phyloP scores from a whole-genome alignment of 108 stramenopile species.

The Pelagomonas calceolata region DNA sequence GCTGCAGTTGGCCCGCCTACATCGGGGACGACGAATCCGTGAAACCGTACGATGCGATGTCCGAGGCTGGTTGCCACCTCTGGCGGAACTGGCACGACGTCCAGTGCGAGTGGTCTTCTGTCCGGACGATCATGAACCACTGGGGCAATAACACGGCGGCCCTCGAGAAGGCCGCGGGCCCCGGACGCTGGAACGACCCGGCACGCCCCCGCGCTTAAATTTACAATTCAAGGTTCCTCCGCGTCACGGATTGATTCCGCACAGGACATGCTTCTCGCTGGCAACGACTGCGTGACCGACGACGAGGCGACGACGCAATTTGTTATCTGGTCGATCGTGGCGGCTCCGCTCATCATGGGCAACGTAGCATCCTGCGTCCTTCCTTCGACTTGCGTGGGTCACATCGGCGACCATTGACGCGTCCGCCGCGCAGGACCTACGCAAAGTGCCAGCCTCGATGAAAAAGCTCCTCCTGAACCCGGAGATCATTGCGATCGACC shows the following conservation, averaged over 20 bases:
- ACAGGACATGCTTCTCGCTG: conserved; percentile 14
- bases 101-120: conserved; percentile 4
- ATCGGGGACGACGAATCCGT: not conserved
- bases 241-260: no score
- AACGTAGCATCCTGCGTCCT: no score
- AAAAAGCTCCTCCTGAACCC: no score
- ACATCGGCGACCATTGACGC: no score
- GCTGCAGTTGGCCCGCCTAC: conserved; percentile 15
- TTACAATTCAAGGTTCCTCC: no score
- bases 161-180: conserved; percentile 2
- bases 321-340: conserved; percentile 9
- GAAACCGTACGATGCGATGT: not conserved
- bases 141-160: conserved; percentile 4
- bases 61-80: conserved; percentile 5
- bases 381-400: no score
- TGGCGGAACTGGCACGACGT: conserved; percentile 19
- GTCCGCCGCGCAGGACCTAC: no score
- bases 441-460: no score
- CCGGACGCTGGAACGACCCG: conserved; percentile 14
- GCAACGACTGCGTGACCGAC: conserved; percentile 11
- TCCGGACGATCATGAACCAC: conserved; percentile 4
- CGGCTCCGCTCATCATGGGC: no score
- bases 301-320: conserved; percentile 10
- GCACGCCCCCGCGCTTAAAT: no score
- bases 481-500: no score